These are phyloP conservation scores for Fragilariopsis cylindrus DNA, from an alignment of 108 stramenopile species.

Conservation along the genomic window DNA sequence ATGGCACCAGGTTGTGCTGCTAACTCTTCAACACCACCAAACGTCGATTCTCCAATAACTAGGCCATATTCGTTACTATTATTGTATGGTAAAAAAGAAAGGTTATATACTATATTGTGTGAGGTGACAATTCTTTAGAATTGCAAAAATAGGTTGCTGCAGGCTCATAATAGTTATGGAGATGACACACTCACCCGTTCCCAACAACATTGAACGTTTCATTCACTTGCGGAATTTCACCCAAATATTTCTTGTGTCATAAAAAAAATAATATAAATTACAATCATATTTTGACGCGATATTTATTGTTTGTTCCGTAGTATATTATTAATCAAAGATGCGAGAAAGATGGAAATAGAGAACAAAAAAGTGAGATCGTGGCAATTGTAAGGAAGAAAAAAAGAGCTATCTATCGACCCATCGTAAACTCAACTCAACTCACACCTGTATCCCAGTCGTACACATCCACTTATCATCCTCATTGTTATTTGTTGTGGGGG, in stretches of 20 bases:
- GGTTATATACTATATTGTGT: too few species aligned
- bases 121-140: too few species aligned
- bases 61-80: constrained; percentile 61
- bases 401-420: not conserved
- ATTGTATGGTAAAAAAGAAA: too few species aligned
- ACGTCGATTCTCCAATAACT: constrained; percentile 79
- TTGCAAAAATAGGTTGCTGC: too few species aligned
- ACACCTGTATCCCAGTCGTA: constrained; percentile 75
- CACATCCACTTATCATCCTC: constrained; percentile 28
- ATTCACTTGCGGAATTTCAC: constrained; percentile 53
- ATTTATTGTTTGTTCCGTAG: too few species aligned
- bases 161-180: too few species aligned
- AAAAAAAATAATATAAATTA: not conserved
- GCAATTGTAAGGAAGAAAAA: not conserved
- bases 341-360: not conserved
- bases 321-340: not conserved
- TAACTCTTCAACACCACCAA: constrained; percentile 61
- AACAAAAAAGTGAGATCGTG: not conserved
- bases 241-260: constrained; percentile 38
- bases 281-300: too few species aligned
- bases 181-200: constrained; percentile 26
- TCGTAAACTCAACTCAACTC: constrained; percentile 6
- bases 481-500: constrained; percentile 28
- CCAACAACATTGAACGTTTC: constrained; percentile 76
- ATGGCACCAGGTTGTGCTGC: constrained; percentile 44